These are phyloP conservation scores for Colletotrichum caudatum DNA, from an alignment of 2,329 filamentous ascomycete species.

Conservation along the genomic window DNA sequence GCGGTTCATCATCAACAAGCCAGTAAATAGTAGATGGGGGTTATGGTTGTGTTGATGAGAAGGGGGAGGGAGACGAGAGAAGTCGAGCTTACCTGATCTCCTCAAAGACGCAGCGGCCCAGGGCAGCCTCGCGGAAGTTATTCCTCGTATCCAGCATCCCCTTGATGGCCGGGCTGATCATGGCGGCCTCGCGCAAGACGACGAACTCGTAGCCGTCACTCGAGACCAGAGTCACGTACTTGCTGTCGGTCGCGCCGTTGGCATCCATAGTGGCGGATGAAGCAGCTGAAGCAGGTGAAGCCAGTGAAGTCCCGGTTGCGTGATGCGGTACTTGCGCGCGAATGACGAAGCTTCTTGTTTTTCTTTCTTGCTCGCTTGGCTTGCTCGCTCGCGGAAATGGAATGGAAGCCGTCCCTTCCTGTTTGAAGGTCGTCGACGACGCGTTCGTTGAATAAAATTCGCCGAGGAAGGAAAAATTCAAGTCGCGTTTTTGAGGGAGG, in stretches of 20 bases:
- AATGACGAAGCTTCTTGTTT: neutral
- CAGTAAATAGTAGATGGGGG: conserved; percentile 47
- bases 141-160: conserved; percentile 79
- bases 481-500: conserved; percentile 37
- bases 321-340: neutral
- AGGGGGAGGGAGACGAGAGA: conserved; percentile 26
- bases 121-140: conserved; percentile 73
- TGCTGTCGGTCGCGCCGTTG: conserved; percentile 54
- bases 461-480: conserved; percentile 29
- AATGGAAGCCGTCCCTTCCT: conserved; percentile 19
- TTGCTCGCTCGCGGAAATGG: conserved; percentile 10
- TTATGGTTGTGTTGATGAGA: neutral
- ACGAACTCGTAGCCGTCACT: conserved; percentile 83
- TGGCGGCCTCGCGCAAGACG: conserved; percentile 76
- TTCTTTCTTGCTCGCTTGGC: neutral
- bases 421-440: conserved; percentile 12
- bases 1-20: conserved; percentile 35
- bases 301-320: neutral
- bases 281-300: neutral
- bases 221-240: conserved; percentile 83
- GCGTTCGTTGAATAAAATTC: conserved; percentile 5
- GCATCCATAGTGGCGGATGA: conserved; percentile 20
- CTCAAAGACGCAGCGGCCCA: conserved; percentile 74
- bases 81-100: conserved; percentile 75
- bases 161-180: conserved; percentile 78